phyloP scores from a whole-genome alignment of 2,329 filamentous ascomycete genomes.

The Capronia americana region DNA sequence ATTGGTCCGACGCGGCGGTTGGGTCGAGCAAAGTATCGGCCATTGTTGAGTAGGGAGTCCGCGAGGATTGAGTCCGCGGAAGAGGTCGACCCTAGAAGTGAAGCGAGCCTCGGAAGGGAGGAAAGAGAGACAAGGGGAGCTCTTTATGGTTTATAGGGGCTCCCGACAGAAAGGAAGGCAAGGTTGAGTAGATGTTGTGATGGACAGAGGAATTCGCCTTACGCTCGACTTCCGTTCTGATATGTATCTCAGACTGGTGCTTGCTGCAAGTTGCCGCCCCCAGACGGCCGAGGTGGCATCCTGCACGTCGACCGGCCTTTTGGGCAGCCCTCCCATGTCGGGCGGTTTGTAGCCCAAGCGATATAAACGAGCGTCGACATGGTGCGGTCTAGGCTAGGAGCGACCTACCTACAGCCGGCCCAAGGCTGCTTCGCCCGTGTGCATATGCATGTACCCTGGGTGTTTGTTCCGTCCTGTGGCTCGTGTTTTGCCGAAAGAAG shows the following conservation, averaged over 20 bases:
- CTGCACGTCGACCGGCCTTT: background rate
- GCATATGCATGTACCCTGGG: background rate
- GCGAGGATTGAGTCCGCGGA: background rate
- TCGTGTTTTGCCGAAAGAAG: background rate
- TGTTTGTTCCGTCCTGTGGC: background rate
- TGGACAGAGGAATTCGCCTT: background rate
- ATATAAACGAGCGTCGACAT: background rate
- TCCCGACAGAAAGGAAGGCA: background rate
- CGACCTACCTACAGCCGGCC: background rate
- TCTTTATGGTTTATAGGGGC: background rate
- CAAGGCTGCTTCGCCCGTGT: background rate
- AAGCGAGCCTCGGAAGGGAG: background rate
- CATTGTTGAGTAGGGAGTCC: background rate
- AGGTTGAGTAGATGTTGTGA: background rate
- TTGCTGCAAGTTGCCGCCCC: no score
- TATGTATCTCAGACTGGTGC: background rate
- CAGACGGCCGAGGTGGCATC: background rate
- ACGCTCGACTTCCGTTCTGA: background rate
- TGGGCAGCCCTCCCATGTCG: background rate
- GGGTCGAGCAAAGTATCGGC: slow-evolving; percentile 5
- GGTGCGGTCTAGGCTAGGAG: background rate
- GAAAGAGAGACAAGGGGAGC: background rate
- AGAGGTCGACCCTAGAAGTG: background rate
- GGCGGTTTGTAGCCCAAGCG: background rate
- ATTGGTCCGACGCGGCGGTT: background rate